Conservation (phyloP, 805 yeast genomes). For the Candida mattraensis region DNA sequence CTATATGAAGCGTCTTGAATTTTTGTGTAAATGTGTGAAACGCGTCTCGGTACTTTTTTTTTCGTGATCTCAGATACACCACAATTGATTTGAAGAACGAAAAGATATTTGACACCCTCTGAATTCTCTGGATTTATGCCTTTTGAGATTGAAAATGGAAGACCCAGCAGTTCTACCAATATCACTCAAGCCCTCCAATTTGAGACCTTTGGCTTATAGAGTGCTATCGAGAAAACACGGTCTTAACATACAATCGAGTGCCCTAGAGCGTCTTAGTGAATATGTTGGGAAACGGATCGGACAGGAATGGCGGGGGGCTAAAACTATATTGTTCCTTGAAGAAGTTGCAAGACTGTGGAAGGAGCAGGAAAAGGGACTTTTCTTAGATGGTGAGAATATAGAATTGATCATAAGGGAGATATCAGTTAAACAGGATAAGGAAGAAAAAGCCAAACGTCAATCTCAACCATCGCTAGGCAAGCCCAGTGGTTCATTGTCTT, state of each 20-base stretch:
- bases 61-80: no score
- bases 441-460: slow-evolving; percentile 14
- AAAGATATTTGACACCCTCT: background rate
- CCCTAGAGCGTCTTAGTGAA: slow-evolving; percentile 70
- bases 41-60: no score
- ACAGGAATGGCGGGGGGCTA: slow-evolving; percentile 75
- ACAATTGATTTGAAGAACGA: no score
- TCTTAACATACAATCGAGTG: slow-evolving; percentile 83
- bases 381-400: slow-evolving; percentile 75
- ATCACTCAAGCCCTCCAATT: slow-evolving; percentile 71
- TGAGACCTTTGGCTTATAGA: slow-evolving; percentile 90
- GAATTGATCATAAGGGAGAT: slow-evolving; percentile 61
- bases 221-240: slow-evolving; percentile 91
- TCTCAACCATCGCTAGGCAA: background rate
- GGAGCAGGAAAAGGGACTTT: slow-evolving; percentile 82
- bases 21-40: no score
- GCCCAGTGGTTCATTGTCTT: background rate
- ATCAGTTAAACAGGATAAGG: slow-evolving; percentile 17
- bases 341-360: slow-evolving; percentile 83
- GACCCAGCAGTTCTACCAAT: slow-evolving; percentile 64
- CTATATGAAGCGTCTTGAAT: no score
- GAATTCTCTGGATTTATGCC: background rate
- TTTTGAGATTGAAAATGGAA: slow-evolving; percentile 18
- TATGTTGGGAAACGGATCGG: slow-evolving; percentile 78
- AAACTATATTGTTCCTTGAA: slow-evolving; percentile 66